Conservation (phyloP, 2,329 filamentous ascomycete genomes). For the Pseudogymnoascus pannorum region DNA sequence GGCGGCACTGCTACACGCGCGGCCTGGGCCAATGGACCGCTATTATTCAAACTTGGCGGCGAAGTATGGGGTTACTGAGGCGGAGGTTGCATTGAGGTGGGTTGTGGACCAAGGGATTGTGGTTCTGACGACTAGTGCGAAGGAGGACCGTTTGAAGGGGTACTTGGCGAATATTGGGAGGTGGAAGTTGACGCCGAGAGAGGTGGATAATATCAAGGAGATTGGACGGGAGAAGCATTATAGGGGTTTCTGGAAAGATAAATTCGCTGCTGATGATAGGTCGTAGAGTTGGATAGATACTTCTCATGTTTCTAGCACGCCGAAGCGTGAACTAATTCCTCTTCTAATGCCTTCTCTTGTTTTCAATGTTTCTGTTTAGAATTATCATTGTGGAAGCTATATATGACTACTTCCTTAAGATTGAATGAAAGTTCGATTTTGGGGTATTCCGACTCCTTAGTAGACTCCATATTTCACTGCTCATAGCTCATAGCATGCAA, state of each 20-base stretch:
- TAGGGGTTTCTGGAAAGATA: conserved; percentile 50
- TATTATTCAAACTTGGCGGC: conserved; percentile 43
- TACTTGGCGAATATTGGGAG: conserved; percentile 43
- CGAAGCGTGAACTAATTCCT: not conserved
- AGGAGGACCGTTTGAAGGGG: conserved; percentile 48
- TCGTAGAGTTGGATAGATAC: conserved; percentile 25
- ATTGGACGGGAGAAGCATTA: conserved; percentile 54
- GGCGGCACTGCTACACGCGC: conserved; percentile 40
- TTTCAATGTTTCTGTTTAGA: not conserved
- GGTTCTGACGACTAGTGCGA: conserved; percentile 52
- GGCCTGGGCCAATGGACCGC: conserved; percentile 46
- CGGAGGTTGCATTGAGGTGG: conserved; percentile 54
- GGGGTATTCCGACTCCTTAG: conserved; percentile 1
- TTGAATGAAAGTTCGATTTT: not conserved
- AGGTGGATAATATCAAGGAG: conserved; percentile 49
- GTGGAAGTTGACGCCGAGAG: conserved; percentile 53
- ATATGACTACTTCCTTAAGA: not conserved
- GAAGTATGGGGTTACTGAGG: conserved; percentile 52
- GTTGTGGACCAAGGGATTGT: conserved; percentile 52
- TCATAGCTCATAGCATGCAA: not conserved
- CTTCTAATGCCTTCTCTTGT: not conserved
- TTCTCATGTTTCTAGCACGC: not conserved
- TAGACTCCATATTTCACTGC: not conserved
- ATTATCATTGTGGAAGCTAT: not conserved
- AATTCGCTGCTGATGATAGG: conserved; percentile 46